Base-by-base conservation (phyloP, 2,329 filamentous ascomycete species). In the Pseudogymnoascus sp. region DNA sequence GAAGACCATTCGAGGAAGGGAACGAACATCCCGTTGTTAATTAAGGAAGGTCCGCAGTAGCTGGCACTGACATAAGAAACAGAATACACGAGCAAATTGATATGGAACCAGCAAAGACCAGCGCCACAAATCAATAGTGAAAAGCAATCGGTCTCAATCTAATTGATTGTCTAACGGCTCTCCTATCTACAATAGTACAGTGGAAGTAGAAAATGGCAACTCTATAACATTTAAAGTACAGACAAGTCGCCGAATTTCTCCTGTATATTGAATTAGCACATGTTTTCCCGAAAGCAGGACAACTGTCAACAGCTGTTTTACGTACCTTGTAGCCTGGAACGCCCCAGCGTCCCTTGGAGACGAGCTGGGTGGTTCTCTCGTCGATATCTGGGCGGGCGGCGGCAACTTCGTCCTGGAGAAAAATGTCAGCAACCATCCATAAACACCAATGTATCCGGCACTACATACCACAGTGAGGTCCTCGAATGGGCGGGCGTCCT, bases 201-300 rank as follows among this genome's bases (percentile, higher is more conserved):
- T 84, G 84, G 82, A 86, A 72, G 65, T 68, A 70, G 72, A 72
- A 67, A 64, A 64, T 63, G 65, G 61, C 64, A 42, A 64, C 61
- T 63, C 50, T 56, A 56, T 56, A 59, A 64, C 65, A 66, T 85
- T 86, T 96, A 99, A 78, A 97, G 83, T 72, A 96, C 81, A 73
- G 95, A 93, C 73, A 97, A 87, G 78, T 97, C 93, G 82, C 95
- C 95, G 80, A 97, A 99, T 86, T 93, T 96, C 86, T 99, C 95
- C 93, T 97, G 73, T 70, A 73, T 56, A 59, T 70, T 66, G 68
- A 63, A 76, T 88, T 76, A 89, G 82, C 65, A 71, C 50, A 33
- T 33, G 50, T 19, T 21, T 33, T 19, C 16, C n/a, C 29, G 3
- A 13, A 33, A 7, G 16, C 2, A 56, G 13, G 50, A 53, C 40